phyloP scores from a whole-genome alignment of 1,284 basidiomycete species.

The Ustilago tritici region DNA sequence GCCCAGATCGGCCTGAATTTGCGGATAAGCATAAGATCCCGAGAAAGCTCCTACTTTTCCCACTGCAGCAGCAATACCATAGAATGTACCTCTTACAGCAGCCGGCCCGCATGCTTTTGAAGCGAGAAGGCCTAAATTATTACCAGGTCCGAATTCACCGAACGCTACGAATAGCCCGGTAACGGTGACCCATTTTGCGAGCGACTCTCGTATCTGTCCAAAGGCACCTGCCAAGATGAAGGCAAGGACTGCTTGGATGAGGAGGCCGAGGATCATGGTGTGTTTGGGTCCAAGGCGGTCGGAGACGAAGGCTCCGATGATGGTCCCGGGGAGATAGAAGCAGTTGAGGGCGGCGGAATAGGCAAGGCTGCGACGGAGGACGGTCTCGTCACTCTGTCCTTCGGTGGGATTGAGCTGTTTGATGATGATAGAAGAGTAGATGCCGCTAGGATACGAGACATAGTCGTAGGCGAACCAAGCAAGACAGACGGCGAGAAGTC shows the following conservation, averaged over 20 bases:
- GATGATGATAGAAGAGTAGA: conserved; percentile 85
- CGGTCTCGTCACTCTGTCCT: conserved; percentile 32
- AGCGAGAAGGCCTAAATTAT: conserved; percentile 64
- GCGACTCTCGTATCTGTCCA: conserved; percentile 40
- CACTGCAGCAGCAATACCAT: conserved; percentile 76
- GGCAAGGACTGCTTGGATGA: conserved; percentile 71
- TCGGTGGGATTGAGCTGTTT: conserved; percentile 74
- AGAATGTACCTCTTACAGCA: conserved; percentile 60
- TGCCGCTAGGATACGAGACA: conserved; percentile 71
- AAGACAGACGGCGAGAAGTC: conserved; percentile 78
- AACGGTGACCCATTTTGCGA: conserved; percentile 75
- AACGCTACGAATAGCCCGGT: conserved; percentile 91
- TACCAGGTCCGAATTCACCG: conserved; percentile 77
- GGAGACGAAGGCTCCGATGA: conserved; percentile 82
- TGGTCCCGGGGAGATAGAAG: conserved; percentile 75
- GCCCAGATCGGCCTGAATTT: conserved; percentile 51
- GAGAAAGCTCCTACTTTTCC: conserved; percentile 76
- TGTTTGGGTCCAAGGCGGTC: conserved; percentile 66
- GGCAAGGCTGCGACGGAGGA: conserved; percentile 41
- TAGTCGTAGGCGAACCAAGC: conserved; percentile 74
- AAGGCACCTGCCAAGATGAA: conserved; percentile 72
- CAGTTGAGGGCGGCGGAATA: conserved; percentile 71
- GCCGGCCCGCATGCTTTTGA: conserved; percentile 57
- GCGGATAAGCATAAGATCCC: conserved; percentile 59
- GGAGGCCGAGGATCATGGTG: conserved; percentile 61